Evolutionary conservation across 2,329 filamentous ascomycete genomes (phyloP), one percentile per base, ranked within the genome.

Genomic region (Sporothrix phasma): DNA sequence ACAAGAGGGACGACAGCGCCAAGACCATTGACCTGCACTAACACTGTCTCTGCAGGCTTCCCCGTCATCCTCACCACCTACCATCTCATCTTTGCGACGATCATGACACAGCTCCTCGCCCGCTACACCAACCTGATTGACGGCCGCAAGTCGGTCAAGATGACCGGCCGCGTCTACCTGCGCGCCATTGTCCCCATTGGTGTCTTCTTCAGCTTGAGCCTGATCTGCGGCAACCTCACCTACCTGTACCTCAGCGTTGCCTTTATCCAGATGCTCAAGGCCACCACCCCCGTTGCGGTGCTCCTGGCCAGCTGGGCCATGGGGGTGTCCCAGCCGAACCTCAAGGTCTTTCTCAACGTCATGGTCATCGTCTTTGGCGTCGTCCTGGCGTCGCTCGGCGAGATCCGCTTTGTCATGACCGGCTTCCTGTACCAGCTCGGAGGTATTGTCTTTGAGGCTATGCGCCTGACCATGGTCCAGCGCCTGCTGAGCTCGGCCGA

Each of bases 241-340:
- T 97, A 97, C 75, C 84, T 97, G 63, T 96, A 97, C 77, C 85
- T 97, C 67, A 94, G 89, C 69, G 93, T 97, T 65, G 89, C 93
- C 66, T 97, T 97, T 77, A 97, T 97, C 73, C 93, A 97, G 82
- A 97, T 97, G 93, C 87, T 97, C 76, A 97, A 97, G 89, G 94
- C 94, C 69, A 97, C 92, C 49, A 97, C 90, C 37, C 94, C 94
- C 17, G 92, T 97, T 66, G 92, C 92, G 62, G 92, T 97, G 61
- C 85, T 99, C 45, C 78, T 97, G 69, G 88, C 90, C 46, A 90
- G 91, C 69, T 97, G 94, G 93, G 80, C 82, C 62, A 86, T 97
- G 72, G 90, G 92, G 65, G 86, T 96, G 61, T 86, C 90, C 15
- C 86, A 90, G 67, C 89, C 91, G 62, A 95, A 92, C 79, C 75